Percentiles rank a stretch among this genome's conserved stretches.
Evolutionary conservation across 2,329 filamentous ascomycete genomes (phyloP).

Genomic region (Scopulariopsis brevicaulis): DNA sequence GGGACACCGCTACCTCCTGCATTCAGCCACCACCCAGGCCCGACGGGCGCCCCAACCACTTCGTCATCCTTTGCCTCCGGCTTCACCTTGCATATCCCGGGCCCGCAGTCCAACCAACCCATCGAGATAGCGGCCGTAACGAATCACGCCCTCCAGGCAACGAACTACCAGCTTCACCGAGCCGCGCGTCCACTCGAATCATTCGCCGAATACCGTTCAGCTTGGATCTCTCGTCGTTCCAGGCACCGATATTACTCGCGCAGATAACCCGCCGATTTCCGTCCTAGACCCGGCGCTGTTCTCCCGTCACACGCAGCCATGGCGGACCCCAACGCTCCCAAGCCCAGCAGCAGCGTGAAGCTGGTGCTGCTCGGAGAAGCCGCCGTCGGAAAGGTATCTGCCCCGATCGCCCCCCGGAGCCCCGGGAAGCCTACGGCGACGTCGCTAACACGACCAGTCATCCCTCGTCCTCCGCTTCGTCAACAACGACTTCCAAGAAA

Average conservation of each 20-base stretch:
- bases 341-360: slow-evolving; percentile 99
- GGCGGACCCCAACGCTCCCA: slow-evolving; percentile 54
- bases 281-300: neutral
- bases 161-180: neutral
- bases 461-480: slow-evolving; percentile 97
- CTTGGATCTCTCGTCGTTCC: neutral
- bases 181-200: neutral
- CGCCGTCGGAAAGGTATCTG: slow-evolving; percentile 83
- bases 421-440: neutral
- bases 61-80: neutral
- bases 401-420: neutral
- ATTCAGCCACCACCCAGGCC: neutral
- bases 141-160: neutral
- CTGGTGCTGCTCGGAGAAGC: slow-evolving; percentile 95
- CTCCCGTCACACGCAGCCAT: slow-evolving; percentile 11
- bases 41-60: neutral
- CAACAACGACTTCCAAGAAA: slow-evolving; percentile 99
- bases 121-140: neutral
- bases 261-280: neutral
- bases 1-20: neutral
- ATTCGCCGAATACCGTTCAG: neutral
- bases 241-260: neutral
- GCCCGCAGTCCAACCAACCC: neutral
- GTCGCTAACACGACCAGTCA: slow-evolving; percentile 46
- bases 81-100: neutral